A percentile compares a stretch with the other conserved stretches of the same genome.
These are phyloP conservation scores for Talaromyces borbonicus DNA, from an alignment of 495 filamentous ascomycete genomes.

Conservation along the genomic window DNA sequence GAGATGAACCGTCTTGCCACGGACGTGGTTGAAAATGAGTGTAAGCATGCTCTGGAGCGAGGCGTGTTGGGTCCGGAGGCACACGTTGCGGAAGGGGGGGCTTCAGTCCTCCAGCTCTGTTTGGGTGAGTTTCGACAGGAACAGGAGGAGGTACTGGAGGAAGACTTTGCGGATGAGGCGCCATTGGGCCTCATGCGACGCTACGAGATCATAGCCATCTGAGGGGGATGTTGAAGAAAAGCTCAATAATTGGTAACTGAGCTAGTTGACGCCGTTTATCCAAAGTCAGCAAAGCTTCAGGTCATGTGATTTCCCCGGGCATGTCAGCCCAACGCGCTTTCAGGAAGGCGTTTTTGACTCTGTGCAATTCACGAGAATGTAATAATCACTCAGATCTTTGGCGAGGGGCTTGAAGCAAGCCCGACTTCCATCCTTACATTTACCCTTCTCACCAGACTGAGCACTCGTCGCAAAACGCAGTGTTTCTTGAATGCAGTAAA, in stretches of 20 bases:
- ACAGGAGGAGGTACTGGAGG: slow-evolving; percentile 30
- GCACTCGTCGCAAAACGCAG: no score
- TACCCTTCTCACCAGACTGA: no score
- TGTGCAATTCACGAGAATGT: no score
- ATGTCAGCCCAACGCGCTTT: no score
- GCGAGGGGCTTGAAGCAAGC: no score
- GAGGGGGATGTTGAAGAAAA: no score
- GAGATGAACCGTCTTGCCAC: slow-evolving; percentile 33
- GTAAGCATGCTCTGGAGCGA: slow-evolving; percentile 78
- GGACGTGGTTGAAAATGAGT: slow-evolving; percentile 46
- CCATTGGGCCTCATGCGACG: slow-evolving; percentile 25
- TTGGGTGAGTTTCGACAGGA: slow-evolving; percentile 36
- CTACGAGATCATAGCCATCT: slow-evolving; percentile 3
- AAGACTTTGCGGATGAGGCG: slow-evolving; percentile 25
- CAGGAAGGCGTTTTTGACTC: no score
- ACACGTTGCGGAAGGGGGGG: slow-evolving; percentile 37
- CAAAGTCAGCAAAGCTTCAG: neutral
- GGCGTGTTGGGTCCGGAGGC: slow-evolving; percentile 46
- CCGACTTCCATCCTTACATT: no score
- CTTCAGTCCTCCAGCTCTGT: slow-evolving; percentile 24
- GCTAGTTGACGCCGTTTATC: neutral
- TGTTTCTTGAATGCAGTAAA: no score
- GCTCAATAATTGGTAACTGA: no score
- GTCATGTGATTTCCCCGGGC: slow-evolving; percentile 2
- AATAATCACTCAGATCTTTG: no score